phyloP scores from a whole-genome alignment of 352 stramenopile genomes.

The Phytophthora hibernalis region DNA sequence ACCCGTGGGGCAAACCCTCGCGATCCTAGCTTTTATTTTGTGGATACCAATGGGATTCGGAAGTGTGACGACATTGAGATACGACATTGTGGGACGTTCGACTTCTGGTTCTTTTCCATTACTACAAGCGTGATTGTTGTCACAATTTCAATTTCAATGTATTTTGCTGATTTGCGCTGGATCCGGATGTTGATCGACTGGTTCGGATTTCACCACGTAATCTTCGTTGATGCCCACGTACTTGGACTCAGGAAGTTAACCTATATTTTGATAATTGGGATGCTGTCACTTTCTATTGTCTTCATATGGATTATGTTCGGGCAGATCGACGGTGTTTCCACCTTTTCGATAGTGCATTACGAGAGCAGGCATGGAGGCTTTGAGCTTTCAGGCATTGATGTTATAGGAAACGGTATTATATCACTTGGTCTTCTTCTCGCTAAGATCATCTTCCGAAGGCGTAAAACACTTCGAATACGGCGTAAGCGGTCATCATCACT shows the following conservation, averaged over 20 bases:
- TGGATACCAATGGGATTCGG: slow-evolving; percentile 32
- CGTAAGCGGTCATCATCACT: slow-evolving; percentile 13
- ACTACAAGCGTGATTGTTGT: slow-evolving; percentile 33
- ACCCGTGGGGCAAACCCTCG: slow-evolving; percentile 7
- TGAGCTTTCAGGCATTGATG: slow-evolving; percentile 20
- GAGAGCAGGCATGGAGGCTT: slow-evolving; percentile 23
- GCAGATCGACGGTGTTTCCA: slow-evolving; percentile 15
- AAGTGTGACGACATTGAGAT: slow-evolving; percentile 34
- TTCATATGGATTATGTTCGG: slow-evolving; percentile 28
- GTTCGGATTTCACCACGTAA: slow-evolving; percentile 39
- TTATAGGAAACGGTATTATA: slow-evolving; percentile 36
- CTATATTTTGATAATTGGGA: slow-evolving; percentile 12
- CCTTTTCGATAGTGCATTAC: slow-evolving; percentile 27
- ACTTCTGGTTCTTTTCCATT: slow-evolving; percentile 52
- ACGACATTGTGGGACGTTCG: slow-evolving; percentile 48
- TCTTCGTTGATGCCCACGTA: slow-evolving; percentile 39
- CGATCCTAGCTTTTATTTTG: slow-evolving; percentile 22
- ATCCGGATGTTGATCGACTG: slow-evolving; percentile 28
- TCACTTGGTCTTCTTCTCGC: slow-evolving; percentile 32
- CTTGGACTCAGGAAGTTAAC: slow-evolving; percentile 24
- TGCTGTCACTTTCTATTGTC: slow-evolving; percentile 20
- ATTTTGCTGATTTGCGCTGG: slow-evolving; percentile 36
- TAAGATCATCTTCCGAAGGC: slow-evolving; percentile 38
- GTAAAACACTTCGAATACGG: slow-evolving; percentile 11
- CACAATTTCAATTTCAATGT: slow-evolving; percentile 35